phyloP scores from a whole-genome alignment of 78 protist species.

The Ministeria vibrans region DNA sequence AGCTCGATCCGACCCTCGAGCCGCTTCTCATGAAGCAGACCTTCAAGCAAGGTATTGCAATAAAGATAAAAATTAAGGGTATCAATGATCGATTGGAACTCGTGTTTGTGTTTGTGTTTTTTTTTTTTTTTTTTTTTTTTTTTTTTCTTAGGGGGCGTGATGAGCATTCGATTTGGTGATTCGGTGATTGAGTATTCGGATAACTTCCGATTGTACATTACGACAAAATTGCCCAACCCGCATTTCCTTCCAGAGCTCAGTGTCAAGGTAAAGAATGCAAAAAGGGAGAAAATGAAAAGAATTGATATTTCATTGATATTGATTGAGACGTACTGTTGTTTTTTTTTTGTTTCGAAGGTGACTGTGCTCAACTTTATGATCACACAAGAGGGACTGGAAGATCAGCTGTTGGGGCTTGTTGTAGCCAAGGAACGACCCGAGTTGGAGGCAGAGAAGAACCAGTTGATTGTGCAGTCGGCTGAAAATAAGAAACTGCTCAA shows the following conservation, averaged over 20 bases:
- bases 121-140: too few species aligned
- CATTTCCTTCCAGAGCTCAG: constrained; percentile 35
- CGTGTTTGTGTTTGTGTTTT: too few species aligned
- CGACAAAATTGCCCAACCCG: constrained; percentile 68
- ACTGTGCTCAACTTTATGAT: constrained; percentile 53
- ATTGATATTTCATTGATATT: too few species aligned
- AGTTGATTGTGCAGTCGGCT: constrained; percentile 37
- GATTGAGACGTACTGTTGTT: too few species aligned
- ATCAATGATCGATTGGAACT: too few species aligned
- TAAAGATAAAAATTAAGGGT: too few species aligned
- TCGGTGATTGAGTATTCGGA: constrained; percentile 45
- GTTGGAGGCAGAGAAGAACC: constrained; percentile 59
- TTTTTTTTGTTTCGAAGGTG: constrained; percentile 9
- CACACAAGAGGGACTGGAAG: constrained; percentile 42
- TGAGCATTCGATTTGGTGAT: constrained; percentile 67
- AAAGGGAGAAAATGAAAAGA: too few species aligned
- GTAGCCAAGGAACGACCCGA: constrained; percentile 67
- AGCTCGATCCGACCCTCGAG: constrained; percentile 69
- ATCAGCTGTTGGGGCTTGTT: constrained; percentile 57
- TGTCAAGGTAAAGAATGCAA: too few species aligned
- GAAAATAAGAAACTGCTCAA: constrained; percentile 30
- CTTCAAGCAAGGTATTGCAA: constrained; percentile 38
- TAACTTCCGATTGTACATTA: constrained; percentile 56
- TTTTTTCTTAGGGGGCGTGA: too few species aligned
- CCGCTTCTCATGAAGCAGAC: constrained; percentile 49